A percentile compares a stretch with the other conserved stretches of the same genome.
Evolutionary conservation across 1,139 yeast species (phyloP).

Genomic region (Scheffersomyces quercinus): DNA sequence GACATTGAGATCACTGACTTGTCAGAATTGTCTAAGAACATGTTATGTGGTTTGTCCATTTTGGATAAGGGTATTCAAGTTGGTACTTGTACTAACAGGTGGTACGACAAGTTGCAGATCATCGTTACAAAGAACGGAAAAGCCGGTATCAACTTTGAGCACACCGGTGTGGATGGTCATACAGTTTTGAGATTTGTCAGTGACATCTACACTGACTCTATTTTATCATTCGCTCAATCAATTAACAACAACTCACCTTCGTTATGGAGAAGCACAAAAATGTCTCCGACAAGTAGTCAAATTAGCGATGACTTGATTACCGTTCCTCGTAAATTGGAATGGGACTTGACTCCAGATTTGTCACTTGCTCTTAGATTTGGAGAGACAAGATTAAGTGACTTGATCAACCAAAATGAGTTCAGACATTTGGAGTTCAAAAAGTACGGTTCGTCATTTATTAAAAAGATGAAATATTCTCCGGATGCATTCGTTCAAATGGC

Average conservation of each 20-base stretch:
- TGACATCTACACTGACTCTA: constrained; percentile 89
- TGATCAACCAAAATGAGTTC: constrained; percentile 88
- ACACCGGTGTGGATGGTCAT: constrained; percentile 95
- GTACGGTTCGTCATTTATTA: constrained; percentile 78
- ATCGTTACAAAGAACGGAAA: constrained; percentile 89
- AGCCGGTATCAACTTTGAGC: constrained; percentile 93
- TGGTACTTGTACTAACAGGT: constrained; percentile 91
- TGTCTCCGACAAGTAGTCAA: background rate
- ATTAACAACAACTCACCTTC: constrained; percentile 83
- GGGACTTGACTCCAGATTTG: constrained; percentile 79
- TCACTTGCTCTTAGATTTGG: constrained; percentile 84
- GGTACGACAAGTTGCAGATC: constrained; percentile 91
- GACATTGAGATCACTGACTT: constrained; percentile 69
- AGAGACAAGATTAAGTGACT: constrained; percentile 83
- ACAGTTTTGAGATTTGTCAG: constrained; percentile 86
- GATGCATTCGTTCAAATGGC: constrained; percentile 96
- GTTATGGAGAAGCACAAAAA: constrained; percentile 60
- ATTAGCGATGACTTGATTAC: constrained; percentile 46
- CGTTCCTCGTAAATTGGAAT: constrained; percentile 84
- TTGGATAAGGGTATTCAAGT: constrained; percentile 83
- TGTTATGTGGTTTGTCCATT: constrained; percentile 83
- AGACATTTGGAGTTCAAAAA: constrained; percentile 73
- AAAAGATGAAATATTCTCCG: constrained; percentile 85
- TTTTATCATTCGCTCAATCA: constrained; percentile 79
- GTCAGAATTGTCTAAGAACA: constrained; percentile 72